Evolutionary conservation across 768 basidiomycete species (phyloP), one percentile per base, ranked within the genome.

Genomic region (Hebeloma cylindrosporum): DNA sequence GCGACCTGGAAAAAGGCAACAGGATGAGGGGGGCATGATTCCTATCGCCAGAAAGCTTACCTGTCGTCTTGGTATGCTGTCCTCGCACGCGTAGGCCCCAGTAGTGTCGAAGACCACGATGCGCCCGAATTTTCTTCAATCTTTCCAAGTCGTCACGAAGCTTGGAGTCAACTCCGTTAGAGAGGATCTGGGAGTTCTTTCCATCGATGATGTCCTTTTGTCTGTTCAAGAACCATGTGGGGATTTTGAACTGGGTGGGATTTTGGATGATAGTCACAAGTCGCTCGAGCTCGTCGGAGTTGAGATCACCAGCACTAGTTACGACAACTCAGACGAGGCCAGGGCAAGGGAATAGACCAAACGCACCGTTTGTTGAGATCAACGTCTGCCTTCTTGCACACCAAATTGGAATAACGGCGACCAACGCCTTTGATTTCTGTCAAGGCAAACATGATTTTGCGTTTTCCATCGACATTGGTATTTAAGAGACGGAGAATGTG

Each of bases 401-500:
- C 95, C 61, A 98, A 73, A 75, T 98, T 98, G 64, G 96, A 85
- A 74, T 98, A 99, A 42, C 96, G 88, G 54, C 96, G 87, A 61
- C 96, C 96, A 50, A 99, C 96, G 83, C 96, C 96, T 80, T 98
- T 98, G 80, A 99, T 99, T 78, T 99, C 96, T 36, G 96, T 98
- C 77, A 98, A 69, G 61, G 96, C 95, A 69, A 93, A 98, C 89
- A 93, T 97, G 70, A 99, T 88, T 78, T 99, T 99, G 60, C 96
- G 85, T 68, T 95, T 94, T 58, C 96, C 96, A 71, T 98, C 95
- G 57, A 99, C 96, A 77, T 98, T 98, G 68, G 96, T 98, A 80
- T 98, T 98, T 59, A 96, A 78, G 33, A 99, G 83, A 88, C 96
- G 96, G 50, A 99, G 75, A 70, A 99, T 99, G 83, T 98, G 96